A percentile compares a stretch with the other conserved stretches of the same genome.
These are phyloP conservation scores for Daldinia caldariorum DNA, from an alignment of 495 filamentous ascomycete genomes.

Conservation along the genomic window DNA sequence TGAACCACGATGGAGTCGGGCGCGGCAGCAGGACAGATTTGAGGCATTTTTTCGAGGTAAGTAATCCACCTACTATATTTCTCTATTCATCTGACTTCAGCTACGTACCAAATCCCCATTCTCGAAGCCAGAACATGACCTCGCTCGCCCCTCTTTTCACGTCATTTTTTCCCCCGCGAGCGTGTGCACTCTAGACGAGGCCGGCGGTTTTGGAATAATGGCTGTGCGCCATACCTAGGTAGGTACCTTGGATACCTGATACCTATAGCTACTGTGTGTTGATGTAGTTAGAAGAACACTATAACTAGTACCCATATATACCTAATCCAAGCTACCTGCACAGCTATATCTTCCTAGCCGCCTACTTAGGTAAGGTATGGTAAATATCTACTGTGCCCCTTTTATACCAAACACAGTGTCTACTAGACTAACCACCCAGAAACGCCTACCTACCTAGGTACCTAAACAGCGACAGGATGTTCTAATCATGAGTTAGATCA, in stretches of 20 bases:
- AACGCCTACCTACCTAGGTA: no score
- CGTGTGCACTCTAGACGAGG: slow-evolving; percentile 15
- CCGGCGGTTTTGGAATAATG: background rate
- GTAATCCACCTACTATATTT: background rate
- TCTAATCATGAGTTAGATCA: background rate
- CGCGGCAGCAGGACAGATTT: slow-evolving; percentile 20
- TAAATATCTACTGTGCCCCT: background rate
- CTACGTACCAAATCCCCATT: background rate
- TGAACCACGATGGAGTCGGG: background rate
- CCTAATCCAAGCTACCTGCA: no score
- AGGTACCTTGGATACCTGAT: no score
- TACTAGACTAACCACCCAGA: background rate
- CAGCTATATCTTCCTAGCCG: no score
- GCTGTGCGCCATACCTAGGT: background rate
- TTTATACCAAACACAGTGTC: background rate
- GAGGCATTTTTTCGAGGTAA: slow-evolving; percentile 29
- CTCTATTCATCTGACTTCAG: background rate
- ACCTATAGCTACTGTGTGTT: background rate
- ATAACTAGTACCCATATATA: background rate
- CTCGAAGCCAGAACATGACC: slow-evolving; percentile 1
- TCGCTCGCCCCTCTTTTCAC: slow-evolving; percentile 36
- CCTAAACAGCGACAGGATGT: background rate
- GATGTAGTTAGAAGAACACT: background rate
- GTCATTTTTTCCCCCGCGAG: slow-evolving; percentile 30
- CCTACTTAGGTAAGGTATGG: no score